These are phyloP conservation scores for Microcos paniculata DNA, from an alignment of 345 rosid genomes.

Conservation along the genomic window DNA sequence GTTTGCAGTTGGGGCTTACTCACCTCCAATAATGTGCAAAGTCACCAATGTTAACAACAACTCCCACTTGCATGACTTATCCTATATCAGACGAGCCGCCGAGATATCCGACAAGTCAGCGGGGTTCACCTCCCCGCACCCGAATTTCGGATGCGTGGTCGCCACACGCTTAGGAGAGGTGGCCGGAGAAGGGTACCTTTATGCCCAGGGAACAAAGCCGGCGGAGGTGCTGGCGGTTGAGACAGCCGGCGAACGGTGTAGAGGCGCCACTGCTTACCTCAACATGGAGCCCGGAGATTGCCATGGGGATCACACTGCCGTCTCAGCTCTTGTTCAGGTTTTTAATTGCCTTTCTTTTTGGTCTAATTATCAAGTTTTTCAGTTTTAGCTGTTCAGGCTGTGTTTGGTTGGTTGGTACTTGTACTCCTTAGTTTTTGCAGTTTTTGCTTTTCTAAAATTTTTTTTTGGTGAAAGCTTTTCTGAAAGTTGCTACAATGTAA, in stretches of 20 bases:
- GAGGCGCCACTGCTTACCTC: constrained; percentile 74
- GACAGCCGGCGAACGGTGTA: constrained; percentile 54
- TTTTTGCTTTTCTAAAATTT: no score
- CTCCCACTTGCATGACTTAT: constrained; percentile 47
- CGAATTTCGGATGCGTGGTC: constrained; percentile 86
- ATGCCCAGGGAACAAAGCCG: constrained; percentile 86
- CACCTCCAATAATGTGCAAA: constrained; percentile 37
- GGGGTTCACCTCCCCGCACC: constrained; percentile 85
- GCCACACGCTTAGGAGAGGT: constrained; percentile 48
- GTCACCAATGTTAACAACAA: constrained; percentile 17
- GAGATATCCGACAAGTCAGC: constrained; percentile 72
- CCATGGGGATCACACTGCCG: constrained; percentile 79
- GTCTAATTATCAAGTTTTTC: neutral
- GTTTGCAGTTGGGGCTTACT: constrained; percentile 22
- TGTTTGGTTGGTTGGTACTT: no score
- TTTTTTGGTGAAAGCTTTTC: no score
- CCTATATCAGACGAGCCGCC: constrained; percentile 64
- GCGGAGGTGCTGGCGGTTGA: constrained; percentile 77
- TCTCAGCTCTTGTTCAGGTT: constrained; percentile 91
- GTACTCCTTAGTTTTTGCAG: no score
- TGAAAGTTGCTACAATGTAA: no score
- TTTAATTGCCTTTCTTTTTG: neutral
- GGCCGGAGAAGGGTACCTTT: constrained; percentile 79
- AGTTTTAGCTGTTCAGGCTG: no score
- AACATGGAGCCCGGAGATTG: constrained; percentile 96